phyloP scores from a whole-genome alignment of 768 basidiomycete species.

The Exidia glandulosa region DNA sequence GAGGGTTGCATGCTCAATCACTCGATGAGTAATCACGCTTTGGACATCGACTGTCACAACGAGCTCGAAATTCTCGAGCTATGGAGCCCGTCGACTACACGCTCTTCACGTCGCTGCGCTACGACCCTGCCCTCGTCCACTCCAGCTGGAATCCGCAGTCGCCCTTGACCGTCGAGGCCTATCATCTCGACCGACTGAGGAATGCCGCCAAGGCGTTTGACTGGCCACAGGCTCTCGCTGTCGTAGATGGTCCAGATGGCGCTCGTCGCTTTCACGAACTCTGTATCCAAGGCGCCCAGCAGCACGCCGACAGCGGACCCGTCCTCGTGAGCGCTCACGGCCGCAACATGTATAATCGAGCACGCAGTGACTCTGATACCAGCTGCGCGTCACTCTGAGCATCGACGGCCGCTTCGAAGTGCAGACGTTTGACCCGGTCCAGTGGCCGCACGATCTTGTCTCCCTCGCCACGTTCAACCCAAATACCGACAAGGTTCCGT shows the following conservation, averaged over 20 bases:
- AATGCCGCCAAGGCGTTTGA: constrained; percentile 38
- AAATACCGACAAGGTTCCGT: constrained; percentile 13
- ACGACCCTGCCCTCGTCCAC: constrained; percentile 37
- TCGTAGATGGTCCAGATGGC: constrained; percentile 14
- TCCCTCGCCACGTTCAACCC: constrained; percentile 23
- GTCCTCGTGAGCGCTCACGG: neutral
- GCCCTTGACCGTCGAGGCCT: constrained; percentile 47
- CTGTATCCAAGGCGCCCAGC: constrained; percentile 18
- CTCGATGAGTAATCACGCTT: no score
- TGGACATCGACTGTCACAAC: no score
- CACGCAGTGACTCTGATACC: neutral
- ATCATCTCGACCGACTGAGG: constrained; percentile 50
- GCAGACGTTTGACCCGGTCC: constrained; percentile 15
- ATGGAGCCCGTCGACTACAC: constrained; percentile 7
- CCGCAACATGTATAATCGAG: neutral
- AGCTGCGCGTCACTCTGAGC: constrained; percentile 6
- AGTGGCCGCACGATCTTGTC: constrained; percentile 28
- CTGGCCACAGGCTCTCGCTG: constrained; percentile 31
- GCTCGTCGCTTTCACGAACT: constrained; percentile 31
- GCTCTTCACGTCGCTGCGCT: constrained; percentile 47
- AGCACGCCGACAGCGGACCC: neutral
- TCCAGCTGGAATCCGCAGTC: constrained; percentile 50
- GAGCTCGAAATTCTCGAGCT: no score
- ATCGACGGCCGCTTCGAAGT: neutral
- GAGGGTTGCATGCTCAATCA: no score